Conservation (phyloP, 2,329 filamentous ascomycete genomes). For the Neofusicoccum sp. region DNA sequence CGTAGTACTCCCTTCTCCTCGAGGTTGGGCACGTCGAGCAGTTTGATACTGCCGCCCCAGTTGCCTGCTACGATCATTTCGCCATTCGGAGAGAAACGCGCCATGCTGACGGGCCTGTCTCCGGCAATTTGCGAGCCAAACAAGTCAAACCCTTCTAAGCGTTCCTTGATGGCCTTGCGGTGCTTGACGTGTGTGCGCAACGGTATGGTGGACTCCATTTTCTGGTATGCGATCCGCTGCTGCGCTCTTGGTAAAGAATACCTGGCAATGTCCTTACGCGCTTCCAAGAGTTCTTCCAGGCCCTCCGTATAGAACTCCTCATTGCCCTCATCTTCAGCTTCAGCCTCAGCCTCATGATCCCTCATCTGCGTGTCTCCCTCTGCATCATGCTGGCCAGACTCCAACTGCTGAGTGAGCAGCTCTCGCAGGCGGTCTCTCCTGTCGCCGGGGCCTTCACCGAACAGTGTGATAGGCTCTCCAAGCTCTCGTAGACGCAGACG, state of each 20-base stretch:
- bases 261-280: conserved; percentile 75
- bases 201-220: conserved; percentile 78
- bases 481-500: conserved; percentile 78
- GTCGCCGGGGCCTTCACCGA: conserved; percentile 86
- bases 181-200: conserved; percentile 90
- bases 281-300: conserved; percentile 70
- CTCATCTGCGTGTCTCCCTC: conserved; percentile 59
- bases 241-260: conserved; percentile 85
- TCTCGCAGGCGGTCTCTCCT: conserved; percentile 84
- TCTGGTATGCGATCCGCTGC: conserved; percentile 74
- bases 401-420: conserved; percentile 72
- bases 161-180: conserved; percentile 84
- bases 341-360: conserved; percentile 39
- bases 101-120: conserved; percentile 88
- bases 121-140: conserved; percentile 93
- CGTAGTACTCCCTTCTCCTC: conserved; percentile 74
- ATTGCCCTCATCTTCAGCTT: conserved; percentile 61
- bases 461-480: conserved; percentile 91
- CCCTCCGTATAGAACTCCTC: conserved; percentile 97
- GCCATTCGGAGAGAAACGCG: conserved; percentile 84
- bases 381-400: conserved; percentile 55
- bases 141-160: conserved; percentile 79
- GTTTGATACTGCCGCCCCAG: conserved; percentile 86
- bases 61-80: conserved; percentile 86
- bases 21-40: conserved; percentile 81